These are phyloP conservation scores for Tolypocladium tundrense DNA, from an alignment of 2,329 filamentous ascomycete genomes.

Conservation along the genomic window DNA sequence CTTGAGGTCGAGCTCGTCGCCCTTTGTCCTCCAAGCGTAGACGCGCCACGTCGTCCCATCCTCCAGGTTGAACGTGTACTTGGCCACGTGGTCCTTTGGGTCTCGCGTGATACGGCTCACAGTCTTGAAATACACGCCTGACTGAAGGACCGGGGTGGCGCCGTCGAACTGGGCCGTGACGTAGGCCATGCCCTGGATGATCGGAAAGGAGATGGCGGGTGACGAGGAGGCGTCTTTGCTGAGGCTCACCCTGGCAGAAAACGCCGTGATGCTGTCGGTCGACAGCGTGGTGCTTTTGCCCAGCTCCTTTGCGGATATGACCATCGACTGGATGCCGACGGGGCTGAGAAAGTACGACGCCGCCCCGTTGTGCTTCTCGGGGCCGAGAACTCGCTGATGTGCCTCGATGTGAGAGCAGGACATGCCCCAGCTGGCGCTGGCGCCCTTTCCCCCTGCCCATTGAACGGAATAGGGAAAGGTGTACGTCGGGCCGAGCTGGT, in stretches of 20 bases:
- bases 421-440: slow-evolving; percentile 64
- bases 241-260: slow-evolving; percentile 58
- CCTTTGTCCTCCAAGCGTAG: slow-evolving; percentile 56
- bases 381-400: slow-evolving; percentile 57
- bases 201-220: slow-evolving; percentile 62
- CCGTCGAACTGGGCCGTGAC: slow-evolving; percentile 68
- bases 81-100: slow-evolving; percentile 55
- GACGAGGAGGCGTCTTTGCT: slow-evolving; percentile 38
- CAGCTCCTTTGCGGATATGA: slow-evolving; percentile 71
- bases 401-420: slow-evolving; percentile 64
- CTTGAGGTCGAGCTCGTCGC: slow-evolving; percentile 54
- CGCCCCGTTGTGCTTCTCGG: slow-evolving; percentile 43
- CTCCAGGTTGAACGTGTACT: slow-evolving; percentile 64
- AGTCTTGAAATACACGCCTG: slow-evolving; percentile 61
- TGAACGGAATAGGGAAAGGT: slow-evolving; percentile 64
- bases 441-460: slow-evolving; percentile 56
- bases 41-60: slow-evolving; percentile 70
- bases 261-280: slow-evolving; percentile 43
- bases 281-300: slow-evolving; percentile 46
- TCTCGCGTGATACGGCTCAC: slow-evolving; percentile 48
- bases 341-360: slow-evolving; percentile 70
- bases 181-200: slow-evolving; percentile 85
- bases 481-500: slow-evolving; percentile 59
- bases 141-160: slow-evolving; percentile 62
- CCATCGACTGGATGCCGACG: slow-evolving; percentile 68